phyloP scores from a whole-genome alignment of 805 yeast genomes.

The Wickerhamomyces bisporus region DNA sequence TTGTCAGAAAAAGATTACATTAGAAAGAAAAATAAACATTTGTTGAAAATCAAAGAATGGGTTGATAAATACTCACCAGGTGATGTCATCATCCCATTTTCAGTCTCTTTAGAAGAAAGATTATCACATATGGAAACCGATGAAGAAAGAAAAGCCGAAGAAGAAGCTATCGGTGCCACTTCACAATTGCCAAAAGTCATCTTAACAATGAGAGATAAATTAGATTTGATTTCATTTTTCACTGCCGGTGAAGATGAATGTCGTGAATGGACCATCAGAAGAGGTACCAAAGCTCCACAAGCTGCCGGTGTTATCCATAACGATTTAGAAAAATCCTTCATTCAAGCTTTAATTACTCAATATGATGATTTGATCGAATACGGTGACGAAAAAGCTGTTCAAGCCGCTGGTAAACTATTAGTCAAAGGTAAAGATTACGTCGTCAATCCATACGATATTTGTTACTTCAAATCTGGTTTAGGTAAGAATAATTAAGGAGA shows the following conservation, averaged over 20 bases:
- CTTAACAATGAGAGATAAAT: conserved; percentile 77
- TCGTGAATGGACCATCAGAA: conserved; percentile 96
- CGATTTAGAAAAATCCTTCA: conserved; percentile 91
- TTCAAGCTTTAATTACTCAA: conserved; percentile 88
- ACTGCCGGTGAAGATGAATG: conserved; percentile 96
- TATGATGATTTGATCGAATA: conserved; percentile 71
- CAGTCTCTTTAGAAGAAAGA: conserved; percentile 89
- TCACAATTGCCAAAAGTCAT: conserved; percentile 86
- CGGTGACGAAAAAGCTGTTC: conserved; percentile 77
- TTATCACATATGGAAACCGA: conserved; percentile 83
- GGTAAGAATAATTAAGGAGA: conserved; percentile 55
- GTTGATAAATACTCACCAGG: conserved; percentile 83
- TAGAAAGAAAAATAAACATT: conserved; percentile 84
- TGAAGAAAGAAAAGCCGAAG: conserved; percentile 73
- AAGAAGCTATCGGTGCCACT: conserved; percentile 63
- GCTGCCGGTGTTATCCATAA: conserved; percentile 98
- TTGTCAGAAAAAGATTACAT: conserved; percentile 84
- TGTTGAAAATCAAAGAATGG: conserved; percentile 84
- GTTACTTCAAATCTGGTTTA: conserved; percentile 91
- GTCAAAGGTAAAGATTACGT: conserved; percentile 93
- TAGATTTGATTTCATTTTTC: conserved; percentile 87
- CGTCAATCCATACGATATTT: conserved; percentile 92
- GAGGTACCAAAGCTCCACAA: conserved; percentile 92
- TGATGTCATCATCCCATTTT: conserved; percentile 85
- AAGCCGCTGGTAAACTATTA: conserved; percentile 82